Percentiles rank a stretch among this genome's conserved stretches.
phyloP scores from a whole-genome alignment of 768 basidiomycete genomes.

The Suillus variegatus region DNA sequence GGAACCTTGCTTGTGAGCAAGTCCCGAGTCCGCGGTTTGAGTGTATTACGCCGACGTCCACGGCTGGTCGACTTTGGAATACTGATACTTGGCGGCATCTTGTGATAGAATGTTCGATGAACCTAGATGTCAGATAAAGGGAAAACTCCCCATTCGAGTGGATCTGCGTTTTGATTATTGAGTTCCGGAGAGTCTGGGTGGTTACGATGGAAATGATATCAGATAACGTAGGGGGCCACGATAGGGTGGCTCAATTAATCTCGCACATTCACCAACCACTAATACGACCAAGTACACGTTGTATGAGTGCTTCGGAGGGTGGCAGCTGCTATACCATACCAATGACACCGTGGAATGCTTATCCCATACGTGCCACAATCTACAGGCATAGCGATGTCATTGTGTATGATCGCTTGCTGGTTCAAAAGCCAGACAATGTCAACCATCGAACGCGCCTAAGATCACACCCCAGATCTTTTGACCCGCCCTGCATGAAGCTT shows the following conservation, averaged over 20 bases:
- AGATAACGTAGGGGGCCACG: neutral
- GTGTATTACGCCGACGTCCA: neutral
- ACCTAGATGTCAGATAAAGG: neutral
- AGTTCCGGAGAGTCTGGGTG: neutral
- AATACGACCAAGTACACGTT: neutral
- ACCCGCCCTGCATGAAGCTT: neutral
- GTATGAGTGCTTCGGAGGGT: neutral
- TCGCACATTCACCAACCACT: neutral
- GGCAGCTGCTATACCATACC: constrained; percentile 1
- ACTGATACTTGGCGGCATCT: neutral
- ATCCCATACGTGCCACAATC: neutral
- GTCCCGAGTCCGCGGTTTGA: neutral
- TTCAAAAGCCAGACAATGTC: neutral
- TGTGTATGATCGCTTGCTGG: neutral
- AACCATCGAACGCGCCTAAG: neutral
- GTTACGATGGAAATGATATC: neutral
- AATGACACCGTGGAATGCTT: neutral
- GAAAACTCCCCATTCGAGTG: neutral
- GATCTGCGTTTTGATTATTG: neutral
- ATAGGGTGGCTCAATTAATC: neutral
- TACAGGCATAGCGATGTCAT: neutral
- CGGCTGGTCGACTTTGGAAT: constrained; percentile 3
- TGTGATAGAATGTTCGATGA: neutral
- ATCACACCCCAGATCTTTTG: neutral
- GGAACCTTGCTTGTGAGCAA: neutral